Evolutionary conservation across 2,329 filamentous ascomycete genomes (phyloP).

Genomic region (Tympanopsis confertula): DNA sequence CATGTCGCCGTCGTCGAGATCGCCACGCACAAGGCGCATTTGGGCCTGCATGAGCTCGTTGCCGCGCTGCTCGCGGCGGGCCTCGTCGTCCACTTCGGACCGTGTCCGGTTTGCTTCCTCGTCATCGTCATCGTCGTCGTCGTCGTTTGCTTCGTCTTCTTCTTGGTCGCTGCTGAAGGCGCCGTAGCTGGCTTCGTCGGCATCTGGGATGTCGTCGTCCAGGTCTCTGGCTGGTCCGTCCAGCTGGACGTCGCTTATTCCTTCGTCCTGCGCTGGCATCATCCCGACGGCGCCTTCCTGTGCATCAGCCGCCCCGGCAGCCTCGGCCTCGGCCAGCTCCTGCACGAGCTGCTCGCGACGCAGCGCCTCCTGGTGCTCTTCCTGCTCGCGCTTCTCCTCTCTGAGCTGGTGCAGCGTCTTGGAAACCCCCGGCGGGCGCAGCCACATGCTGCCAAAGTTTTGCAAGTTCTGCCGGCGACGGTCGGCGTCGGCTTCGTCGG

Average conservation of each 20-base stretch:
- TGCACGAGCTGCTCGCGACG: constrained; percentile 59
- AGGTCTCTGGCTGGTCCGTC: neutral
- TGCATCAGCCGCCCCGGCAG: constrained; percentile 22
- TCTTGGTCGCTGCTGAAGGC: constrained; percentile 6
- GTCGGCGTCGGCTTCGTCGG: constrained; percentile 68
- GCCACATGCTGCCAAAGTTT: constrained; percentile 81
- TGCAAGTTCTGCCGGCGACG: constrained; percentile 71
- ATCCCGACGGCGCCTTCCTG: constrained; percentile 20
- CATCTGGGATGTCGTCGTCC: neutral
- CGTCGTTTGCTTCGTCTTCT: constrained; percentile 4
- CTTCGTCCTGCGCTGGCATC: neutral
- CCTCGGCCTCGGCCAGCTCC: constrained; percentile 63
- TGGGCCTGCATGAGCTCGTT: constrained; percentile 35
- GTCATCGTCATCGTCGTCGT: constrained; percentile 15
- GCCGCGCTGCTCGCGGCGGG: constrained; percentile 28
- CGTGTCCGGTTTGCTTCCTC: constrained; percentile 26
- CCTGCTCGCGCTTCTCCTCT: constrained; percentile 78
- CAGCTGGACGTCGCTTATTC: neutral
- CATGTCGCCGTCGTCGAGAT: constrained; percentile 45
- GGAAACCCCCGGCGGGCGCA: constrained; percentile 73
- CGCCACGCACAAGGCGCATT: constrained; percentile 46
- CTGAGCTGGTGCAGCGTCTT: constrained; percentile 86
- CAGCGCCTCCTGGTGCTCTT: constrained; percentile 70
- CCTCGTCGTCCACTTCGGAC: constrained; percentile 12
- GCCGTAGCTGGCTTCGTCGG: constrained; percentile 2